Evolutionary conservation across 805 yeast species (phyloP).

Genomic region (Yamadazyma olivae): DNA sequence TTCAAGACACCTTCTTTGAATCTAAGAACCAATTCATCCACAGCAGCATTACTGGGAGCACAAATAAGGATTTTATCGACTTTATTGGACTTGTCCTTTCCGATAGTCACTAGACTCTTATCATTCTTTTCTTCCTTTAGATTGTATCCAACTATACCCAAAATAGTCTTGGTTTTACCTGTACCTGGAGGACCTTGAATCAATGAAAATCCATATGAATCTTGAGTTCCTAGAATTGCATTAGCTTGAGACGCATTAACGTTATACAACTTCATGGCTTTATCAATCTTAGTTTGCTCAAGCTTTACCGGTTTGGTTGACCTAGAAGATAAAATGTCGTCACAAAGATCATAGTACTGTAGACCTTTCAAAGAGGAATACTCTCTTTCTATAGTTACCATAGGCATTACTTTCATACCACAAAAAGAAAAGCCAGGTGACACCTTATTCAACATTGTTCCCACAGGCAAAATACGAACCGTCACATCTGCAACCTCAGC

Average conservation of each 20-base stretch:
- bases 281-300: conserved; percentile 29
- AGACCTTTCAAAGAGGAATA: conserved; percentile 79
- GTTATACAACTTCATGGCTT: conserved; percentile 47
- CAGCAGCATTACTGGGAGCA: conserved; percentile 99
- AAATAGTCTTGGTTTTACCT: conserved; percentile 95
- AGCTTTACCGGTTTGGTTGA: conserved; percentile 46
- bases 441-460: conserved; percentile 50
- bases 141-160: conserved; percentile 84
- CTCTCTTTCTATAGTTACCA: conserved; percentile 93
- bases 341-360: conserved; percentile 74
- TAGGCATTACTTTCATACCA: conserved; percentile 75
- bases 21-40: conserved; percentile 88
- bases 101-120: conserved; percentile 15
- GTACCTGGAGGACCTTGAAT: conserved; percentile 99
- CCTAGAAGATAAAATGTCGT: conserved; percentile 61
- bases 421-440: conserved; percentile 62
- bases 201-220: conserved; percentile 72
- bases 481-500: conserved; percentile 74
- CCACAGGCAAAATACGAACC: conserved; percentile 58
- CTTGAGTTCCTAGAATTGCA: conserved; percentile 76
- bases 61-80: conserved; percentile 68
- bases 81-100: not conserved
- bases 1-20: conserved; percentile 67
- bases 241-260: conserved; percentile 88
- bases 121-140: conserved; percentile 24